Percentiles rank a stretch among this genome's conserved stretches.
phyloP scores from a whole-genome alignment of 1,139 yeast species.

The Saccharomycopsis phalli region DNA sequence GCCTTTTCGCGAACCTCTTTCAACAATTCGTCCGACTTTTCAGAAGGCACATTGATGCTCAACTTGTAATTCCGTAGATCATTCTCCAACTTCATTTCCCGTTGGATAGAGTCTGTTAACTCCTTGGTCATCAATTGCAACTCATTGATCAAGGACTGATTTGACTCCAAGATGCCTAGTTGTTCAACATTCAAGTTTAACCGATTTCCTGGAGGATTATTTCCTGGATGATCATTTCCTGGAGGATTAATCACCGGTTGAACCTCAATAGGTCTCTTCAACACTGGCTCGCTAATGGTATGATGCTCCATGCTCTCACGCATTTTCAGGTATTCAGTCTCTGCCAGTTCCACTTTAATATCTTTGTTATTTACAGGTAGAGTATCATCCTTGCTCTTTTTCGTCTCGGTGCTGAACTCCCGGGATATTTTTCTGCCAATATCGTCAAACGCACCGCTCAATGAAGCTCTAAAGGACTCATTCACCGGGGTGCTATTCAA shows the following conservation, averaged over 20 bases:
- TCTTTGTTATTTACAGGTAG: too few relatives aligned
- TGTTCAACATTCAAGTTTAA: slow-evolving; percentile 48
- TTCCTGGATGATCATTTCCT: too few relatives aligned
- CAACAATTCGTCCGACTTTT: slow-evolving; percentile 20
- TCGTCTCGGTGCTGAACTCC: slow-evolving; percentile 1
- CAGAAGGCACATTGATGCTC: slow-evolving; percentile 3
- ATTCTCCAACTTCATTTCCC: slow-evolving; percentile 54
- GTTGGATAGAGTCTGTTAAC: slow-evolving; percentile 57
- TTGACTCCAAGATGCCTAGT: slow-evolving; percentile 51
- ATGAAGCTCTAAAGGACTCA: slow-evolving; percentile 13
- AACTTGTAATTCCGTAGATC: slow-evolving; percentile 27
- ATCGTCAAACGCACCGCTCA: slow-evolving; percentile 17
- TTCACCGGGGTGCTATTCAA: neutral
- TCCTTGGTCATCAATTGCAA: slow-evolving; percentile 61
- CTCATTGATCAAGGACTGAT: slow-evolving; percentile 50
- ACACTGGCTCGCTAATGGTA: too few relatives aligned
- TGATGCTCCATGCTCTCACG: too few relatives aligned
- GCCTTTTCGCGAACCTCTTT: slow-evolving; percentile 35
- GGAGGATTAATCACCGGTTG: too few relatives aligned
- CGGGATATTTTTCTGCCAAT: slow-evolving; percentile 9
- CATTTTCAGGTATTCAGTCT: too few relatives aligned
- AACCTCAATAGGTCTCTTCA: too few relatives aligned
- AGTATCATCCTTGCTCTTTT: too few relatives aligned
- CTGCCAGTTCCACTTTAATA: too few relatives aligned
- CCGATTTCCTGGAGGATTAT: too few relatives aligned